Evolutionary conservation across 371 early-diverging fungal genomes (phyloP).

Genomic region (Mortierella sp.): DNA sequence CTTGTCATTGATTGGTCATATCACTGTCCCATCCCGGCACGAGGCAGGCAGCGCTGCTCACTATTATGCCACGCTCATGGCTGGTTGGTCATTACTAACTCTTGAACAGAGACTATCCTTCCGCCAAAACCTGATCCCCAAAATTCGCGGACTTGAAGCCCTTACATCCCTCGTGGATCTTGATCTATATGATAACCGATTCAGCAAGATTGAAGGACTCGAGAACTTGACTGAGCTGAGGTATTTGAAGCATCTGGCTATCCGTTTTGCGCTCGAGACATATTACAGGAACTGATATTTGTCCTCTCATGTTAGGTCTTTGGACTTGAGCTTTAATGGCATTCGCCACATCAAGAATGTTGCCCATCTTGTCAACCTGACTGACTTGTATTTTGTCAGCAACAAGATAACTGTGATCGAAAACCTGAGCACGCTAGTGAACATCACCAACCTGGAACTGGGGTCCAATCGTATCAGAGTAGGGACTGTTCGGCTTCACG

Average conservation of each 20-base stretch:
- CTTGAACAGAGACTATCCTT: constrained; percentile 73
- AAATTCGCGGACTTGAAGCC: constrained; percentile 74
- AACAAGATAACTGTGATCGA: constrained; percentile 86
- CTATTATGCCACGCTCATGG: too few relatives aligned
- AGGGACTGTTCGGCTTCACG: constrained; percentile 11
- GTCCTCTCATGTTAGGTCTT: constrained; percentile 55
- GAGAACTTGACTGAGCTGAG: constrained; percentile 66
- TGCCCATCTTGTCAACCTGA: constrained; percentile 64
- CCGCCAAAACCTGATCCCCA: constrained; percentile 90
- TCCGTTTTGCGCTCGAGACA: too few relatives aligned
- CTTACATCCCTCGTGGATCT: constrained; percentile 74
- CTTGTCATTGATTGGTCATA: background rate
- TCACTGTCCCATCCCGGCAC: too few relatives aligned
- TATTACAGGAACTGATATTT: too few relatives aligned
- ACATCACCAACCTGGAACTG: constrained; percentile 87
- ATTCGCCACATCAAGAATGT: constrained; percentile 79
- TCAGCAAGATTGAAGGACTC: constrained; percentile 78
- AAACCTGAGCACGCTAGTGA: constrained; percentile 71
- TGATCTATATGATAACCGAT: constrained; percentile 96
- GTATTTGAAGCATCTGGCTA: too few relatives aligned
- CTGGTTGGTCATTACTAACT: too few relatives aligned
- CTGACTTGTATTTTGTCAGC: constrained; percentile 82
- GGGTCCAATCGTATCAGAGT: constrained; percentile 95
- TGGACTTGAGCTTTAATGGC: constrained; percentile 95
- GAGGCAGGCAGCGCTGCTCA: too few relatives aligned